Conservation (phyloP, 2,329 filamentous ascomycete species). For the Dactylellina drechsleri region DNA sequence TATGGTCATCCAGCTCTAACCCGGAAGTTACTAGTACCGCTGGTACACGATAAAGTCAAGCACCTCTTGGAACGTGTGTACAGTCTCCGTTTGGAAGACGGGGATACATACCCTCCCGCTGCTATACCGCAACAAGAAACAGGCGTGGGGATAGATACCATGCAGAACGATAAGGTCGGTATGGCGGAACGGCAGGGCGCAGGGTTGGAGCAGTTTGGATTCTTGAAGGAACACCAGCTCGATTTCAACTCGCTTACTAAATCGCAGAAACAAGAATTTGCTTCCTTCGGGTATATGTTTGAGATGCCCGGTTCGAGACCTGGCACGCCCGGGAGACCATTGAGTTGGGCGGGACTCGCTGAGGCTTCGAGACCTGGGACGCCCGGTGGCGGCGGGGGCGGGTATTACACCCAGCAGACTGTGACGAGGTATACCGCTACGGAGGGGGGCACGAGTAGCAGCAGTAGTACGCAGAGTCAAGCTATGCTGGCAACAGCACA, state of each 20-base stretch:
- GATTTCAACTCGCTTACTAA: slow-evolving; percentile 36
- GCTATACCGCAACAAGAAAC: background rate
- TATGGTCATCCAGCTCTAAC: slow-evolving; percentile 94
- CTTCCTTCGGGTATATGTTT: slow-evolving; percentile 28
- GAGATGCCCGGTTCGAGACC: slow-evolving; percentile 22
- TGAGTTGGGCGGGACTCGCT: background rate
- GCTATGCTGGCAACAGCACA: no score
- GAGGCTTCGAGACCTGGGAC: slow-evolving; percentile 17
- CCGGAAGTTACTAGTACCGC: slow-evolving; percentile 87
- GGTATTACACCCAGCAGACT: background rate
- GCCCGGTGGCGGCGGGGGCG: slow-evolving; percentile 6
- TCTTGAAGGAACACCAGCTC: slow-evolving; percentile 41
- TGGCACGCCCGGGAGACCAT: slow-evolving; percentile 15
- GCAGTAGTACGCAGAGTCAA: background rate
- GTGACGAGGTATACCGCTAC: background rate
- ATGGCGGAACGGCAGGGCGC: background rate
- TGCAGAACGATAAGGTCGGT: slow-evolving; percentile 37
- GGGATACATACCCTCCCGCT: slow-evolving; percentile 63
- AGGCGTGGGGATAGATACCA: slow-evolving; percentile 20
- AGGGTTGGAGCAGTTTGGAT: slow-evolving; percentile 44
- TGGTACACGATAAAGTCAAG: slow-evolving; percentile 92
- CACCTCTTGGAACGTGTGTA: slow-evolving; percentile 88
- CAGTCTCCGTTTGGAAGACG: slow-evolving; percentile 77
- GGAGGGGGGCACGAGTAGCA: background rate
- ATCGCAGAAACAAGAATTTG: slow-evolving; percentile 20